phyloP scores from a whole-genome alignment of 2,329 filamentous ascomycete species.

The Alternaria sp. region DNA sequence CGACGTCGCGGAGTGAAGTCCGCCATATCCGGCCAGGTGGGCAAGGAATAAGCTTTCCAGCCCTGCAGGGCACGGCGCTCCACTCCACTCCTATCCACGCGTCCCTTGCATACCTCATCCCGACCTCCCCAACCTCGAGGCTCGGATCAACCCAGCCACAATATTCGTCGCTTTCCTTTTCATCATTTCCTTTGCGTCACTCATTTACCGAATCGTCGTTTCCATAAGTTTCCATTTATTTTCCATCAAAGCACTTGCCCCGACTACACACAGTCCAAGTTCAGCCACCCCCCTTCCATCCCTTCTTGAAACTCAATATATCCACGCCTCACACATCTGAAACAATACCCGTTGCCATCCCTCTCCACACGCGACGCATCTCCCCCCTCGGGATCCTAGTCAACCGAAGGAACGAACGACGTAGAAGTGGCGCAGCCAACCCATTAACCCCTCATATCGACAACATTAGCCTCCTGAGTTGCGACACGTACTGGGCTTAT shows the following conservation, averaged over 20 bases:
- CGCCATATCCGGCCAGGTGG: constrained; percentile 12
- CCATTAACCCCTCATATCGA: constrained; percentile 10
- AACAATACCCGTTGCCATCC: constrained; percentile 17
- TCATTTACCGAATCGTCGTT: constrained; percentile 1
- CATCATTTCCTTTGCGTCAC: constrained; percentile 1
- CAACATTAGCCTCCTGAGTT: constrained; percentile 5
- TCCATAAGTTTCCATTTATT: constrained; percentile 7
- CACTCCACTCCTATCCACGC: constrained; percentile 20
- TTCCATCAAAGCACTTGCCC: constrained; percentile 1
- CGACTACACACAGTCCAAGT: neutral
- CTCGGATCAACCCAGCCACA: constrained; percentile 27
- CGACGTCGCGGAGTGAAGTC: constrained; percentile 8
- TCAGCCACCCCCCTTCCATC: neutral
- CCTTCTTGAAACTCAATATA: constrained; percentile 12
- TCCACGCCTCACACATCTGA: constrained; percentile 20
- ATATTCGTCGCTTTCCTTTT: constrained; percentile 8
- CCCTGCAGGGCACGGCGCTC: constrained; percentile 15
- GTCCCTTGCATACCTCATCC: constrained; percentile 26
- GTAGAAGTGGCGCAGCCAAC: constrained; percentile 16
- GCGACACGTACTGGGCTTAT: constrained; percentile 17
- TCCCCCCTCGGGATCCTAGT: constrained; percentile 22
- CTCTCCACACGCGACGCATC: constrained; percentile 29
- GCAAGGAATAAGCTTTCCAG: constrained; percentile 18
- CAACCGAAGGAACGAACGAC: constrained; percentile 22
- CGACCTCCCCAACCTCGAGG: constrained; percentile 20